Percentiles rank a stretch among this genome's conserved stretches.
Conservation (phyloP, 2,329 filamentous ascomycete species). For the Pseudogymnoascus sp. region DNA sequence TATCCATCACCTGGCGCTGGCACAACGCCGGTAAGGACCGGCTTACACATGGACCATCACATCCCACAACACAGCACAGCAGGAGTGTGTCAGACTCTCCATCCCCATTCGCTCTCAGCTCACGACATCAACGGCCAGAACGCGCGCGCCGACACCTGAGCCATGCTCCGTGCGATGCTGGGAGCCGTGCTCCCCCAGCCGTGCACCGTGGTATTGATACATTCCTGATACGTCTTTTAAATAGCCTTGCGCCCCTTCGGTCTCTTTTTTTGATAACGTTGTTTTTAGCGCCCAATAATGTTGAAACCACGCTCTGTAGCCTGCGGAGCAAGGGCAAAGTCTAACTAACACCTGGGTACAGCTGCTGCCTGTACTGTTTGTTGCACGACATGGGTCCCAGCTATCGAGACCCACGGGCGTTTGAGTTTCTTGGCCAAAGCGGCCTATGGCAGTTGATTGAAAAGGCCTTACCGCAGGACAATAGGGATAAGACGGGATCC, state of each 20-base stretch:
- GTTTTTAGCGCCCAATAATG: constrained; percentile 7
- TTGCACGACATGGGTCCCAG: constrained; percentile 1
- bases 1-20: background rate
- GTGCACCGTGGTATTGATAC: constrained; percentile 2
- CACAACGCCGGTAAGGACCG: background rate
- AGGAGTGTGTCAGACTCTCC: constrained; percentile 1
- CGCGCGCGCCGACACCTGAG: background rate
- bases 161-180: background rate
- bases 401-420: background rate
- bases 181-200: background rate
- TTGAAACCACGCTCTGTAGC: constrained; percentile 3
- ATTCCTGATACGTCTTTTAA: constrained; percentile 8
- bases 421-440: background rate
- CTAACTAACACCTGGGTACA: background rate
- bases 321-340: background rate
- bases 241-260: background rate
- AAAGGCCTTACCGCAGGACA: background rate
- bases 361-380: background rate
- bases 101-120: background rate
- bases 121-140: background rate
- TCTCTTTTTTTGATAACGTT: constrained; percentile 3
- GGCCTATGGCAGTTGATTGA: background rate
- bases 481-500: constrained; percentile 2
- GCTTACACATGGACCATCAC: constrained; percentile 3
- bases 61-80: background rate